Conservation (phyloP, 108 stramenopile genomes). For the Nitzschia inconspicua region DNA sequence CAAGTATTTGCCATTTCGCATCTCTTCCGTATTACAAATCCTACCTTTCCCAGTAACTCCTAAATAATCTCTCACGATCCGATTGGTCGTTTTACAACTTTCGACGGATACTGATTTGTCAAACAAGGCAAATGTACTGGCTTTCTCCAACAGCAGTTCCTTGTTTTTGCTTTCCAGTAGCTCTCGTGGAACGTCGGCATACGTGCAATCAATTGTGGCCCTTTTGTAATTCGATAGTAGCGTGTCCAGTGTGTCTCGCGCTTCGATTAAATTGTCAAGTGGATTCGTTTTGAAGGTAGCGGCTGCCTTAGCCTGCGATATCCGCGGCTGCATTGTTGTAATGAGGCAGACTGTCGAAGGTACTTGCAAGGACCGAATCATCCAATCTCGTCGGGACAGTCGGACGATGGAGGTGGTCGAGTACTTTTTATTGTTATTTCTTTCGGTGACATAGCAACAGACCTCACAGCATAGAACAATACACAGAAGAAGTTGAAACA, state of each 20-base stretch:
- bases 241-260: conserved; percentile 18
- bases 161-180: conserved; percentile 77
- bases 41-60: conserved; percentile 66
- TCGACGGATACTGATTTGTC: conserved; percentile 68
- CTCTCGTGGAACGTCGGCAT: conserved; percentile 79
- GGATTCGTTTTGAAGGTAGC: no score
- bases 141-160: conserved; percentile 72
- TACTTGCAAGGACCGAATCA: no score
- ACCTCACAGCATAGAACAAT: no score
- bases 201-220: conserved; percentile 73
- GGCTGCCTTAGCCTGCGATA: no score
- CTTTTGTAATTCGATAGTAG: conserved; percentile 32
- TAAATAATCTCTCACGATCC: conserved; percentile 67
- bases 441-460: no score
- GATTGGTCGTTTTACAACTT: conserved; percentile 65
- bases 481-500: no score
- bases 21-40: not conserved
- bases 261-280: conserved; percentile 9
- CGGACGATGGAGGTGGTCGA: no score
- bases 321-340: no score
- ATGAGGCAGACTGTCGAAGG: no score
- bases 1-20: not conserved
- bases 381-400: no score
- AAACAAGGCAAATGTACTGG: conserved; percentile 69
- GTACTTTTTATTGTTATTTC: no score